Evolutionary conservation across 805 yeast genomes (phyloP).

Genomic region (Barnettozyma wickerhamii): DNA sequence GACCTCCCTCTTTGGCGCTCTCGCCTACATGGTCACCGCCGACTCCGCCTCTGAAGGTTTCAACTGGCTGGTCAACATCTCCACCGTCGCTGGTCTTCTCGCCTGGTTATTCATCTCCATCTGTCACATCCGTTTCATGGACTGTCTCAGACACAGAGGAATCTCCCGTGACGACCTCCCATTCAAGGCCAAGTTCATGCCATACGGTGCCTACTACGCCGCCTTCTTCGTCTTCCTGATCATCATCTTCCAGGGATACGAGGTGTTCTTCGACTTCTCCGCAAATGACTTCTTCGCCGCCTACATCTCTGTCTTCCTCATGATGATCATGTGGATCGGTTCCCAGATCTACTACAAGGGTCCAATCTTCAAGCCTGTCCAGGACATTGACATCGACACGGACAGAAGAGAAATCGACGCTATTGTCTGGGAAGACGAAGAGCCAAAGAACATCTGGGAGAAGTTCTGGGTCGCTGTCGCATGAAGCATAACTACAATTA

Average conservation of each 20-base stretch:
- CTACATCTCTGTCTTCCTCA: slow-evolving; percentile 68
- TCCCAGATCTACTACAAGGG: slow-evolving; percentile 51
- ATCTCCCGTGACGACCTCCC: slow-evolving; percentile 68
- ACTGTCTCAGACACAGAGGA: slow-evolving; percentile 55
- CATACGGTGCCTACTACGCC: slow-evolving; percentile 63
- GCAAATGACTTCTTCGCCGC: slow-evolving; percentile 63
- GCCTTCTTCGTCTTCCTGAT: slow-evolving; percentile 49
- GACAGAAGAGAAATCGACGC: slow-evolving; percentile 30
- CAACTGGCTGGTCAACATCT: slow-evolving; percentile 67
- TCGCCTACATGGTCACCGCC: slow-evolving; percentile 55
- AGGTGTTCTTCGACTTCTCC: slow-evolving; percentile 41
- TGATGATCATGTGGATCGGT: slow-evolving; percentile 49
- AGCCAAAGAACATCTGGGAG: slow-evolving; percentile 49
- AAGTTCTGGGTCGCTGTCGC: slow-evolving; percentile 48
- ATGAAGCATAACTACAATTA: slow-evolving; percentile 6
- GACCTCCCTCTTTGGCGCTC: slow-evolving; percentile 57
- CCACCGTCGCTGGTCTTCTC: slow-evolving; percentile 71
- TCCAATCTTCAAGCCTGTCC: slow-evolving; percentile 32
- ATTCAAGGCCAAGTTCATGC: slow-evolving; percentile 67
- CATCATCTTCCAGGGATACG: slow-evolving; percentile 69
- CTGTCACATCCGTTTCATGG: slow-evolving; percentile 70
- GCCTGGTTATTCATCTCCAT: slow-evolving; percentile 68
- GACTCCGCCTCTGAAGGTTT: slow-evolving; percentile 54
- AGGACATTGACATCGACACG: slow-evolving; percentile 24
- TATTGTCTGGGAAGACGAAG: slow-evolving; percentile 52